Conservation (phyloP, 768 basidiomycete genomes). For the Crucibulum laeve region DNA sequence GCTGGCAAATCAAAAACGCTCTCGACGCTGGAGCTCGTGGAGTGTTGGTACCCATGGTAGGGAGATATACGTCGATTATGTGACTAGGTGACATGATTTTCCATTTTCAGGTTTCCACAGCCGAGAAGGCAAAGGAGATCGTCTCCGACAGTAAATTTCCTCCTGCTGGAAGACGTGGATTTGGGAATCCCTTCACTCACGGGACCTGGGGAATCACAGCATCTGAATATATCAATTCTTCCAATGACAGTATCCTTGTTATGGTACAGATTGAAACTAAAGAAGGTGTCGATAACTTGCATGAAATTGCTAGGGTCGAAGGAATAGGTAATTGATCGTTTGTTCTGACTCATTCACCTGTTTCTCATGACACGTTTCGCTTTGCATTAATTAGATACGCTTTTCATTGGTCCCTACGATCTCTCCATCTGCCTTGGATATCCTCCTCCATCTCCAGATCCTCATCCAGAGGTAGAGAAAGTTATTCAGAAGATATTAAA, state of each 20-base stretch:
- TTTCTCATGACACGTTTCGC: background rate
- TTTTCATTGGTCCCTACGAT: slow-evolving; percentile 68
- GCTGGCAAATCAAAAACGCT: slow-evolving; percentile 71
- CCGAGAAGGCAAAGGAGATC: slow-evolving; percentile 51
- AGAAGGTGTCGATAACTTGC: slow-evolving; percentile 55
- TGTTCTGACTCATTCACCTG: background rate
- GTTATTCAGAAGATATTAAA: slow-evolving; percentile 50
- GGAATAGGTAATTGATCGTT: slow-evolving; percentile 45
- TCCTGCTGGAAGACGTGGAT: slow-evolving; percentile 57
- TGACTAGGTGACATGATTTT: background rate
- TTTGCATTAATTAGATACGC: slow-evolving; percentile 5
- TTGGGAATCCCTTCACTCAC: slow-evolving; percentile 62
- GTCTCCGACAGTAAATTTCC: slow-evolving; percentile 59
- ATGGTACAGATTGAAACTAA: slow-evolving; percentile 67
- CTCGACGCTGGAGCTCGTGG: slow-evolving; percentile 67
- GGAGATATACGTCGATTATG: slow-evolving; percentile 3
- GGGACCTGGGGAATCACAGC: slow-evolving; percentile 48
- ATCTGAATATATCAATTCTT: slow-evolving; percentile 47
- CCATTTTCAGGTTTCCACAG: slow-evolving; percentile 45
- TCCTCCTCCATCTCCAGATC: slow-evolving; percentile 57
- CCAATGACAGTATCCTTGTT: slow-evolving; percentile 51
- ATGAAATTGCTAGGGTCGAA: slow-evolving; percentile 55
- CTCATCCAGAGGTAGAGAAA: slow-evolving; percentile 59
- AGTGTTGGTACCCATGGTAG: slow-evolving; percentile 64
- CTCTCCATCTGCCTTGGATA: slow-evolving; percentile 60